A percentile compares a stretch with the other conserved stretches of the same genome.
These are phyloP conservation scores for Amniculicola lignicola DNA, from an alignment of 495 filamentous ascomycete genomes.

Conservation along the genomic window DNA sequence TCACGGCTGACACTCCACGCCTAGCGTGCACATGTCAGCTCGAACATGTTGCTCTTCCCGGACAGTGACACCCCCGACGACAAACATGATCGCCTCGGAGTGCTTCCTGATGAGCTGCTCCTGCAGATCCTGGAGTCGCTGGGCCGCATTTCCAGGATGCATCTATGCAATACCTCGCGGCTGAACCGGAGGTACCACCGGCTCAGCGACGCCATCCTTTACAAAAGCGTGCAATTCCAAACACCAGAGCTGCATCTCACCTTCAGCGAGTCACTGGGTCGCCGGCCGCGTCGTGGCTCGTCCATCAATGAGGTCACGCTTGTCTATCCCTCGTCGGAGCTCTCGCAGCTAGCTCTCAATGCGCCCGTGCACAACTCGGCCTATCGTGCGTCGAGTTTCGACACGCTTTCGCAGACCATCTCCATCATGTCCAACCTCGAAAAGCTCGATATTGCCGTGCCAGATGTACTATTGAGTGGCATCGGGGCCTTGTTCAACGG, in stretches of 20 bases:
- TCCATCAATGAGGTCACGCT: slow-evolving; percentile 7
- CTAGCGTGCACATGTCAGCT: too few species aligned
- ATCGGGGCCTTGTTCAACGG: slow-evolving; percentile 14
- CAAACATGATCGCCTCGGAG: background rate
- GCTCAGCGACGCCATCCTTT: slow-evolving; percentile 6
- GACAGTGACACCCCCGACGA: background rate
- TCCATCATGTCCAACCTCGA: slow-evolving; percentile 15
- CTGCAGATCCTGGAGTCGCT: slow-evolving; percentile 10
- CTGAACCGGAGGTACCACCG: slow-evolving; percentile 3
- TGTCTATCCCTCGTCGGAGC: slow-evolving; percentile 11
- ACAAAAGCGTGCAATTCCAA: slow-evolving; percentile 11
- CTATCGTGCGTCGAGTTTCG: slow-evolving; percentile 7
- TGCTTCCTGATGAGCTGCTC: slow-evolving; percentile 10
- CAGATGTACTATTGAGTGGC: slow-evolving; percentile 3
- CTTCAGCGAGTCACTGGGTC: slow-evolving; percentile 10
- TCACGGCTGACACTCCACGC: too few species aligned
- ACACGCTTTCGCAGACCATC: slow-evolving; percentile 9
- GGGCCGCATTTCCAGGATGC: background rate
- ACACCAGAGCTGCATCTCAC: slow-evolving; percentile 8
- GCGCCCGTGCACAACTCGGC: background rate
- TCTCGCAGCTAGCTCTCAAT: slow-evolving; percentile 8
- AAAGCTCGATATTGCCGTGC: slow-evolving; percentile 11
- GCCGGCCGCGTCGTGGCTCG: slow-evolving; percentile 13
- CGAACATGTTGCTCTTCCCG: background rate
- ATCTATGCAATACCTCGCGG: background rate